A percentile compares a stretch with the other conserved stretches of the same genome.
Conservation (phyloP, 768 basidiomycete genomes). For the Lentinula aciculospora region DNA sequence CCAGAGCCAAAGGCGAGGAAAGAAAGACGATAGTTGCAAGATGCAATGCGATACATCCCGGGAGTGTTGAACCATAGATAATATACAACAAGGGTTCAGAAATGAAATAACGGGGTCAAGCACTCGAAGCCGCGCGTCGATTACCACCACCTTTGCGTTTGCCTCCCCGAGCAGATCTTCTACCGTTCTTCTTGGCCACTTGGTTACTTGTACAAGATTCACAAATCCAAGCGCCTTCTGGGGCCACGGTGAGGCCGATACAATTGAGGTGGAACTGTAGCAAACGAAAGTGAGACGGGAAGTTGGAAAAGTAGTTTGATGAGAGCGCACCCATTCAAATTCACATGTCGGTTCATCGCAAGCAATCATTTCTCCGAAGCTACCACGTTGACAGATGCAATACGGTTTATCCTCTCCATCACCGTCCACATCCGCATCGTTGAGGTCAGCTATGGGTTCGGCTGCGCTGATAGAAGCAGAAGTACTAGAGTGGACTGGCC, state of each 20-base stretch:
- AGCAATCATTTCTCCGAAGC: constrained; percentile 93
- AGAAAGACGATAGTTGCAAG: background rate
- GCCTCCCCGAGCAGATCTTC: constrained; percentile 47
- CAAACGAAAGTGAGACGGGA: constrained; percentile 8
- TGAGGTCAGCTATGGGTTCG: constrained; percentile 28
- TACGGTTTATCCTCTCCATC: constrained; percentile 66
- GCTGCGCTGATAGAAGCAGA: background rate
- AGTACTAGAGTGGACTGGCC: constrained; percentile 14
- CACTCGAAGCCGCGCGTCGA: constrained; percentile 2
- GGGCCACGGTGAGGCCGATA: constrained; percentile 59
- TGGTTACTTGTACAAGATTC: constrained; percentile 58
- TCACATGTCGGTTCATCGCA: constrained; percentile 81
- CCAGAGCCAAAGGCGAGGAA: background rate
- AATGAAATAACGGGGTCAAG: background rate
- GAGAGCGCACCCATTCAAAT: constrained; percentile 80
- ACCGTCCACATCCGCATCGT: constrained; percentile 48
- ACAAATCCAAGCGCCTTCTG: constrained; percentile 75
- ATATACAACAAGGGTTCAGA: background rate
- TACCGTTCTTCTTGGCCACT: constrained; percentile 41
- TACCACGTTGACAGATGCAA: constrained; percentile 79
- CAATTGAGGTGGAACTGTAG: constrained; percentile 76
- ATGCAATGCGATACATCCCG: background rate
- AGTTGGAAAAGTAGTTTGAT: constrained; percentile 4
- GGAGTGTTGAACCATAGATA: background rate
- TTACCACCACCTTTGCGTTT: constrained; percentile 28